Evolutionary conservation across 129 eudicot genomes (phyloP).

Genomic region (Flaveria trinervia): DNA sequence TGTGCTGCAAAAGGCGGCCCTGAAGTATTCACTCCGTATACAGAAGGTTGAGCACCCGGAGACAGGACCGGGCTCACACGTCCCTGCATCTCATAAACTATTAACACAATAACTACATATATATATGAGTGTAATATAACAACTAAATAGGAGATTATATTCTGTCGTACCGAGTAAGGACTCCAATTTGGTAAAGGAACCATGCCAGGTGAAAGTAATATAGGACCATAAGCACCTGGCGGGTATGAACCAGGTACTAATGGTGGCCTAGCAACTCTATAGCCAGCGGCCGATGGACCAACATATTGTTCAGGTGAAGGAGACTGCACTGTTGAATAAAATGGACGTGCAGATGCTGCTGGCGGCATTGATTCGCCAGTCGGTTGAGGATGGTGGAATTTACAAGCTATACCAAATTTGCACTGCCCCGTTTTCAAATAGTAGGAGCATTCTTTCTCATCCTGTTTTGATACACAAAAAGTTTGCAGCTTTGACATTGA

Average conservation of each 20-base stretch:
- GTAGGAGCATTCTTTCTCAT: conserved; percentile 96
- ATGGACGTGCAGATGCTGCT: conserved; percentile 76
- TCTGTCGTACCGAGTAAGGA: conserved; percentile 74
- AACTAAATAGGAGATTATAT: neutral
- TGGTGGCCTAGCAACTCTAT: conserved; percentile 82
- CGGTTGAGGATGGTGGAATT: conserved; percentile 95
- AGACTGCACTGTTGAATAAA: conserved; percentile 93
- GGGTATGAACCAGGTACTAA: conserved; percentile 83
- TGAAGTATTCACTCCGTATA: conserved; percentile 70
- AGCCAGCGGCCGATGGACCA: conserved; percentile 50
- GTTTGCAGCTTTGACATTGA: conserved; percentile 21
- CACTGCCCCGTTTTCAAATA: conserved; percentile 99
- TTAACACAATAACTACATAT: conserved; percentile 25
- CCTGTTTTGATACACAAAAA: conserved; percentile 54
- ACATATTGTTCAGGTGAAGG: conserved; percentile 66
- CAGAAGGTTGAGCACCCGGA: conserved; percentile 85
- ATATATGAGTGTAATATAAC: neutral
- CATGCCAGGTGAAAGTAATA: conserved; percentile 84
- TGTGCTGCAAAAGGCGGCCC: conserved; percentile 63
- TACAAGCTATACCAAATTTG: conserved; percentile 96
- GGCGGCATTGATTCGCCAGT: conserved; percentile 60
- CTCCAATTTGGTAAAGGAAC: conserved; percentile 82
- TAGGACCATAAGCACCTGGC: conserved; percentile 84
- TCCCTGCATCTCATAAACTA: conserved; percentile 63
- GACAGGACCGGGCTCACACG: conserved; percentile 81